Conservation (phyloP, 2,329 filamentous ascomycete species). For the Trichothecium sympodiale region DNA sequence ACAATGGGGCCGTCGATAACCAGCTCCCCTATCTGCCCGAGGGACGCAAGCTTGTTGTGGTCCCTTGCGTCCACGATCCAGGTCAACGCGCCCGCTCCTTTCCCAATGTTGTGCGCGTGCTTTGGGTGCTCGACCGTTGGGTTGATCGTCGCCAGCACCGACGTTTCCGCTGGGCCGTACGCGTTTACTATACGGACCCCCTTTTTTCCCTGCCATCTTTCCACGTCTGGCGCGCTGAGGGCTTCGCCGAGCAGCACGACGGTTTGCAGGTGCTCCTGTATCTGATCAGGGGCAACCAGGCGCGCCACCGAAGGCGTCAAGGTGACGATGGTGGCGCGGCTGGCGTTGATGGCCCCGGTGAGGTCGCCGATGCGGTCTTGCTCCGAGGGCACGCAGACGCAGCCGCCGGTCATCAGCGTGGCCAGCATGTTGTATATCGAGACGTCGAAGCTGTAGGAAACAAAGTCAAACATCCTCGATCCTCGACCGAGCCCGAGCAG, state of each 20-base stretch:
- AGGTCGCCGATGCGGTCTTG: conserved; percentile 5
- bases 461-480: conserved; percentile 20
- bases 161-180: conserved; percentile 29
- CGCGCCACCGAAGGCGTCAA: conserved; percentile 9
- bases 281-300: conserved; percentile 7
- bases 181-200: conserved; percentile 19
- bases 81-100: background rate
- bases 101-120: background rate
- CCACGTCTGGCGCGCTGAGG: conserved; percentile 1
- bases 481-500: conserved; percentile 9
- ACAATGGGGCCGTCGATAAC: conserved; percentile 22
- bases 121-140: background rate
- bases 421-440: conserved; percentile 13
- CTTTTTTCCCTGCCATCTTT: conserved; percentile 2
- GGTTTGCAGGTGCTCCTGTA: conserved; percentile 5
- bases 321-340: background rate
- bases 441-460: conserved; percentile 19
- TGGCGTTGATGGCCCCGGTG: conserved; percentile 9
- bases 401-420: conserved; percentile 13
- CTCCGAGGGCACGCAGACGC: conserved; percentile 12
- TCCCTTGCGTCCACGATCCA: conserved; percentile 7
- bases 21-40: conserved; percentile 1
- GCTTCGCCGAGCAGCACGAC: conserved; percentile 8
- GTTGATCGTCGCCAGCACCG: conserved; percentile 12
- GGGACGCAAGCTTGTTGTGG: background rate